These are phyloP conservation scores for Candida loeiensis DNA, from an alignment of 805 yeast genomes.

Conservation along the genomic window DNA sequence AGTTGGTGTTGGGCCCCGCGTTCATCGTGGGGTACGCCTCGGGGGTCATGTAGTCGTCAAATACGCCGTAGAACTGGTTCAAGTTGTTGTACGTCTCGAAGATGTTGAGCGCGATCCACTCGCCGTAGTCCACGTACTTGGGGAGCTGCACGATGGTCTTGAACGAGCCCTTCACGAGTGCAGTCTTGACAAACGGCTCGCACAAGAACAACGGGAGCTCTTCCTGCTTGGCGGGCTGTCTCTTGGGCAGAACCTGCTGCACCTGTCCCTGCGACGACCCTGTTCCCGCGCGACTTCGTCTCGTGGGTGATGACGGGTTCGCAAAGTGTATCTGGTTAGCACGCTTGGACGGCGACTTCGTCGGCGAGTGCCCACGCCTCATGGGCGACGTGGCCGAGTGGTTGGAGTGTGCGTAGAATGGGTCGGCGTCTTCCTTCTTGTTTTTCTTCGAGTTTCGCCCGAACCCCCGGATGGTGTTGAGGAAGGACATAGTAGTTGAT, in stretches of 20 bases:
- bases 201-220: slow-evolving; percentile 67
- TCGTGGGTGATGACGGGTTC: slow-evolving; percentile 24
- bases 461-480: slow-evolving; percentile 46
- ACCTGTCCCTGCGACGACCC: slow-evolving; percentile 1
- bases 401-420: slow-evolving; percentile 31
- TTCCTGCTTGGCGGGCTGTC: slow-evolving; percentile 6
- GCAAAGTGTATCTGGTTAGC: slow-evolving; percentile 21
- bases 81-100: slow-evolving; percentile 86
- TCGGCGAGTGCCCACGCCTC: slow-evolving; percentile 37
- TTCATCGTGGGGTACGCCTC: slow-evolving; percentile 90
- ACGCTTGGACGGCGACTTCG: slow-evolving; percentile 42
- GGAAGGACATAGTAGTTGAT: slow-evolving; percentile 37
- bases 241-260: slow-evolving; percentile 11
- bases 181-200: slow-evolving; percentile 91
- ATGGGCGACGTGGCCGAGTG: slow-evolving; percentile 30
- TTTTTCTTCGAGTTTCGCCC: slow-evolving; percentile 45
- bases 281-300: slow-evolving; percentile 12
- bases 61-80: slow-evolving; percentile 85
- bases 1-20: slow-evolving; percentile 91
- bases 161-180: slow-evolving; percentile 93
- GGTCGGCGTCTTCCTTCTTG: slow-evolving; percentile 35
- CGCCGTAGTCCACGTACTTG: slow-evolving; percentile 88
- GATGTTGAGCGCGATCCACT: slow-evolving; percentile 92
- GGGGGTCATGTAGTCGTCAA: slow-evolving; percentile 86
- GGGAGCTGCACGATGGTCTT: slow-evolving; percentile 94